Evolutionary conservation across 2,329 filamentous ascomycete species (phyloP).

Genomic region (Cladosporium sp.): DNA sequence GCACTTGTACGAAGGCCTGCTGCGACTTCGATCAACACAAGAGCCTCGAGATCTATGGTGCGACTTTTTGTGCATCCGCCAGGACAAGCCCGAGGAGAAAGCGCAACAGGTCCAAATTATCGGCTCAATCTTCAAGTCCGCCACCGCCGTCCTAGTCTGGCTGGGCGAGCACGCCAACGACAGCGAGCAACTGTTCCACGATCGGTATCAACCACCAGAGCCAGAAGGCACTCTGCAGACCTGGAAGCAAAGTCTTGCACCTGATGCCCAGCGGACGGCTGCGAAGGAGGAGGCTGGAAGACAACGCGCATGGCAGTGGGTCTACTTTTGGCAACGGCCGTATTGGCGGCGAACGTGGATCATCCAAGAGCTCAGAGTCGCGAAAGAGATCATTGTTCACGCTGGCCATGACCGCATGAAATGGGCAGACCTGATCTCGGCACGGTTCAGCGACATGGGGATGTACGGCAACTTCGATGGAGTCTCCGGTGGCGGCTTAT

Average conservation of each 20-base stretch:
- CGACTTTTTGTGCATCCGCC: constrained; percentile 35
- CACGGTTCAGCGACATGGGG: background rate
- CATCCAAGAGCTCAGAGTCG: background rate
- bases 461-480: background rate
- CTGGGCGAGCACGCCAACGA: background rate
- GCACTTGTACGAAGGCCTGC: background rate
- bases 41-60: constrained; percentile 30
- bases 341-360: background rate
- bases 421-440: background rate
- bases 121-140: constrained; percentile 29
- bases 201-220: background rate
- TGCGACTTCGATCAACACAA: background rate
- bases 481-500: background rate
- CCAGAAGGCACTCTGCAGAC: too few species aligned
- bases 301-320: background rate
- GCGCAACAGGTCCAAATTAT: constrained; percentile 36
- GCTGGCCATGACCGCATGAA: background rate
- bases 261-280: background rate
- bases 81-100: constrained; percentile 27
- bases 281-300: background rate
- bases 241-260: too few species aligned
- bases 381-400: background rate
- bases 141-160: background rate
- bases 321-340: background rate
- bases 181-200: background rate